Conservation (phyloP, 2,329 filamentous ascomycete genomes). For the Clarireedia paspali region DNA sequence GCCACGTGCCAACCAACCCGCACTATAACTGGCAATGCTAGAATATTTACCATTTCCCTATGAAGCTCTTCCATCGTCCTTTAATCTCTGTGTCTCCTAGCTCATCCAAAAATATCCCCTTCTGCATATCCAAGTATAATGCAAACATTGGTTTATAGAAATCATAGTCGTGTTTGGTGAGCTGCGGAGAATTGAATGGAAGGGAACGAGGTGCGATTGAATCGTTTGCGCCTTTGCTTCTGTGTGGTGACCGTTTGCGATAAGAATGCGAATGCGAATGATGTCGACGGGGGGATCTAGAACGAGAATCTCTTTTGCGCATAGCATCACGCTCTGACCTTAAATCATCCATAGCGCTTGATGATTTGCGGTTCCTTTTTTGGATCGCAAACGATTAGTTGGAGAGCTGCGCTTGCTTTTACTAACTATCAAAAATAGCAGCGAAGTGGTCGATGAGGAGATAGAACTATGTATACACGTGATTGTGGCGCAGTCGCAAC, state of each 20-base stretch:
- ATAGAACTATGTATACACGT: no score
- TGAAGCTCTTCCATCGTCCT: conserved; percentile 90
- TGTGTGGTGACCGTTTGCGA: conserved; percentile 18
- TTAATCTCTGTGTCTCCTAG: conserved; percentile 68
- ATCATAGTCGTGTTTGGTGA: conserved; percentile 63
- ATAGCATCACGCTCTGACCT: no score
- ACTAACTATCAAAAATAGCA: no score
- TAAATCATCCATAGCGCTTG: no score
- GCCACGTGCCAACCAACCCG: conserved; percentile 13
- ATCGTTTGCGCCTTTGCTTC: conserved; percentile 30
- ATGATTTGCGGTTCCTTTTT: no score
- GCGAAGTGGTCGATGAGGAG: no score
- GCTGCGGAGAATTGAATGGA: conserved; percentile 56
- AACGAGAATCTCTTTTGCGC: conserved; percentile 10
- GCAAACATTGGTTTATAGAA: conserved; percentile 66
- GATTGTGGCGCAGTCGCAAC: no score
- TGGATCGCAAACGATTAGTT: no score
- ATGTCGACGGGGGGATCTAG: conserved; percentile 10
- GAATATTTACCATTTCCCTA: conserved; percentile 66
- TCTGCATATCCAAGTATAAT: conserved; percentile 83
- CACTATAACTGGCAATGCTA: not conserved
- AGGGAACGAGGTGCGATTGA: conserved; percentile 32
- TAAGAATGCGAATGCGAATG: conserved; percentile 11
- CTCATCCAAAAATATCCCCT: conserved; percentile 59
- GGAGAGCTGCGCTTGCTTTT: no score